Evolutionary conservation across 192 early-diverging fungal genomes (phyloP).

Genomic region (Coemansia sp.): DNA sequence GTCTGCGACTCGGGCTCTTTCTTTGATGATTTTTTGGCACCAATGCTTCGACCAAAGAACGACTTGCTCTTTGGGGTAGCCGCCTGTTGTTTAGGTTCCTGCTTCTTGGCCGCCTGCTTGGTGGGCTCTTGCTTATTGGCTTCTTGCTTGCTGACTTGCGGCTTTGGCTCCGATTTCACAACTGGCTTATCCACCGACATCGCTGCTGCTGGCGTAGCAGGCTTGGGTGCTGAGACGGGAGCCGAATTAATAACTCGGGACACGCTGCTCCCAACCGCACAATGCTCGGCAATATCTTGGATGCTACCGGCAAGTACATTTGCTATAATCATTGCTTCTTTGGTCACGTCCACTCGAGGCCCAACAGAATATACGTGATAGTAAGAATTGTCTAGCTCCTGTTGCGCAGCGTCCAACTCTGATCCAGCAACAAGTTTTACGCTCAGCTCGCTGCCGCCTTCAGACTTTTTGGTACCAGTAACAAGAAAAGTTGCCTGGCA

Average conservation of each 20-base stretch:
- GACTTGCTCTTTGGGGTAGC: slow-evolving; percentile 13
- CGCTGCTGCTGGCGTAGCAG: background rate
- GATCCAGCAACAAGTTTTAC: slow-evolving; percentile 30
- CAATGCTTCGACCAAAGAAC: slow-evolving; percentile 35
- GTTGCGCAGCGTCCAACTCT: slow-evolving; percentile 18
- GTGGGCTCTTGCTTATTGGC: background rate
- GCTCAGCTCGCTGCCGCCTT: slow-evolving; percentile 12
- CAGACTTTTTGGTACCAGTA: slow-evolving; percentile 13
- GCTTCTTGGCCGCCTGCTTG: background rate
- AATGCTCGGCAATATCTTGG: slow-evolving; percentile 31
- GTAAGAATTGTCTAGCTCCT: slow-evolving; percentile 15
- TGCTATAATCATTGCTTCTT: slow-evolving; percentile 23
- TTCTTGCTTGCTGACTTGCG: background rate
- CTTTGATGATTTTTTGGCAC: slow-evolving; percentile 7
- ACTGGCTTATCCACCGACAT: background rate
- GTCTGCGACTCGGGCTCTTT: background rate
- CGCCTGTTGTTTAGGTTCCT: background rate
- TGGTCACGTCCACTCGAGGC: slow-evolving; percentile 7
- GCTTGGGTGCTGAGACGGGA: slow-evolving; percentile 1
- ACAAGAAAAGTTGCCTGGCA: slow-evolving; percentile 47
- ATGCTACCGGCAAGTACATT: slow-evolving; percentile 34
- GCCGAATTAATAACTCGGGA: background rate
- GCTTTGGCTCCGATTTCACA: background rate
- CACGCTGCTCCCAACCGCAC: slow-evolving; percentile 37
- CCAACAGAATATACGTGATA: slow-evolving; percentile 45